Base-by-base conservation (phyloP, 768 basidiomycete genomes). In the Leccinum longicurvipes region DNA sequence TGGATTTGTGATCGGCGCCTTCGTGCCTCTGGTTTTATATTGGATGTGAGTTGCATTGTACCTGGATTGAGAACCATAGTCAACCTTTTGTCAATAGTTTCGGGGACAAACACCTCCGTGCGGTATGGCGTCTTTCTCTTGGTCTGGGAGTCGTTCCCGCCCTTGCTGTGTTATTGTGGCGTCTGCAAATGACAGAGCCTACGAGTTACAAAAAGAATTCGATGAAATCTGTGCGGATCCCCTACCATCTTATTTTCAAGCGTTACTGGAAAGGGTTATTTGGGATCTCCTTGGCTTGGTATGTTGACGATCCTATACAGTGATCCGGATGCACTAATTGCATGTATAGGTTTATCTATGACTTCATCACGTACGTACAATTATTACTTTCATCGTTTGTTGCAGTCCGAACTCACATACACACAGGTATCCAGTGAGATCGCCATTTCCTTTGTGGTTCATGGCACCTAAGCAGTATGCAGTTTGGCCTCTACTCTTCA, bases 101-200 rank as follows among this genome's bases (percentile, higher is more conserved):
- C 58, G 89, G 91, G 29, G 64, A 81, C 41, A 72, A 89, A 58
- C 93, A 94, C 67, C 83, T 95, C 42, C 82, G 88, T 25, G 89
- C 88, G 3, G 88, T 92, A 4, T 96, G 93, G 93, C 85, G 93
- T 50, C 63, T 91, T 44, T 89, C 92, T 21, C 80, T 96, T 10
- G 93, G 91, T 29, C 80, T 96, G 9, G 93, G 93, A 31, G 74
- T 87, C 39, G 66, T 96, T 53, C 93, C 93, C 32, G 93, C 93
- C 6, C 61, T 83, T 12, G 80, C 82, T 8, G 87, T 95, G n/a
- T 83, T 95, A 64, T 63, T 91, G 49, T 95, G 93, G 92, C 91
- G 93, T 60, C 66, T 92, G 51, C 82, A 78, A 57, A 92, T 95
- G 88, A 79, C 85, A 27, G 91, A 95, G 64, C 91, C 93, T 1